phyloP scores from a whole-genome alignment of 768 basidiomycete species.

The Leccinum variicolor region DNA sequence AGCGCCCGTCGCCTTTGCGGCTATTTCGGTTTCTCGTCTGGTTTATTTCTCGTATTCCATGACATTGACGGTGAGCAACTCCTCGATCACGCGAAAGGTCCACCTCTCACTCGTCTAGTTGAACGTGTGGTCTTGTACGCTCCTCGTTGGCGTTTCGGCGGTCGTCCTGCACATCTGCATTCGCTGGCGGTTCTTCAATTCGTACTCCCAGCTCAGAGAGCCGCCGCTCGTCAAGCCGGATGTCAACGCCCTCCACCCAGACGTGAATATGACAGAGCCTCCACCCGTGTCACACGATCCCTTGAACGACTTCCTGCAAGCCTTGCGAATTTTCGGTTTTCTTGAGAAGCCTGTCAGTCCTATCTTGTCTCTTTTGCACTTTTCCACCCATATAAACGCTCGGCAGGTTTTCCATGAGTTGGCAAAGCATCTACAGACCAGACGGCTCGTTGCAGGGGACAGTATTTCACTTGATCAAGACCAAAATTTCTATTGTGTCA shows the following conservation, averaged over 20 bases:
- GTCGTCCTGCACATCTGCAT: conserved; percentile 81
- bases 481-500: conserved; percentile 96
- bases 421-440: conserved; percentile 91
- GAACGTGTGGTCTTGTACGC: conserved; percentile 87
- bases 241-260: conserved; percentile 85
- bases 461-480: conserved; percentile 88
- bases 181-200: conserved; percentile 75
- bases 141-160: conserved; percentile 65
- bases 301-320: conserved; percentile 94
- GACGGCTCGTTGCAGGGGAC: conserved; percentile 93
- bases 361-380: too few species aligned
- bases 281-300: conserved; percentile 90
- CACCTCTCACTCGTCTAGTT: conserved; percentile 43
- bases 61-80: conserved; percentile 69
- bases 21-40: conserved; percentile 77
- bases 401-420: conserved; percentile 92
- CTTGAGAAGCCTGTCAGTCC: conserved; percentile 85
- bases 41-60: conserved; percentile 88
- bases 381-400: background rate
- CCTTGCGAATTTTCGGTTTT: conserved; percentile 96
- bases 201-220: conserved; percentile 74
- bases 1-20: conserved; percentile 72
- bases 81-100: background rate
- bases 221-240: conserved; percentile 80
- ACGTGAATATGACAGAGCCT: conserved; percentile 75